These are phyloP conservation scores for Geum urbanum DNA, from an alignment of 306 rosid species.

Conservation along the genomic window DNA sequence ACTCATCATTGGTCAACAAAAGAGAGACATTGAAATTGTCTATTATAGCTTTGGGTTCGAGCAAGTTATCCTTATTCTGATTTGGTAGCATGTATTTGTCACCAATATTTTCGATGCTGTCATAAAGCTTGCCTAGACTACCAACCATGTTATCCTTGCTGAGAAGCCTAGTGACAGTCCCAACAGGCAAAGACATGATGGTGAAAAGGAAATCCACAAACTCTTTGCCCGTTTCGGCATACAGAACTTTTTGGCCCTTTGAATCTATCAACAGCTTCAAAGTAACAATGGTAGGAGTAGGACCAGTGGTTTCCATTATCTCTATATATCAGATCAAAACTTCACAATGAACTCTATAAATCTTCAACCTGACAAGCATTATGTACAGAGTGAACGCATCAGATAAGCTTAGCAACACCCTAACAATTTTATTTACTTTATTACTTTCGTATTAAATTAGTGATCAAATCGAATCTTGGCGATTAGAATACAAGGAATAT, in stretches of 20 bases:
- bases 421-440: background rate
- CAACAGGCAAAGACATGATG: conserved; percentile 33
- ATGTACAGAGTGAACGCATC: background rate
- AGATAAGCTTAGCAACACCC: background rate
- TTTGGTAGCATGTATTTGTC: conserved; percentile 33
- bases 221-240: conserved; percentile 47
- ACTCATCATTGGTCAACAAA: background rate
- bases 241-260: conserved; percentile 27
- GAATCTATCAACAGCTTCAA: conserved; percentile 41
- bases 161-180: conserved; percentile 25
- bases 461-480: too few species aligned
- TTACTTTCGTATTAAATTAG: background rate
- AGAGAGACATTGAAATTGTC: background rate
- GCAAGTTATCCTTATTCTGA: conserved; percentile 18
- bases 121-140: conserved; percentile 33
- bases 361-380: background rate
- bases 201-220: conserved; percentile 42
- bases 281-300: conserved; percentile 16
- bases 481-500: too few species aligned
- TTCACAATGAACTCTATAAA: background rate
- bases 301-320: conserved; percentile 16
- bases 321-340: background rate
- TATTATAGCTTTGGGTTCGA: conserved; percentile 9
- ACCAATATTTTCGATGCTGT: conserved; percentile 34
- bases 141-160: conserved; percentile 35